phyloP scores from a whole-genome alignment of 306 rosid genomes.

The Canavalia gladiata region DNA sequence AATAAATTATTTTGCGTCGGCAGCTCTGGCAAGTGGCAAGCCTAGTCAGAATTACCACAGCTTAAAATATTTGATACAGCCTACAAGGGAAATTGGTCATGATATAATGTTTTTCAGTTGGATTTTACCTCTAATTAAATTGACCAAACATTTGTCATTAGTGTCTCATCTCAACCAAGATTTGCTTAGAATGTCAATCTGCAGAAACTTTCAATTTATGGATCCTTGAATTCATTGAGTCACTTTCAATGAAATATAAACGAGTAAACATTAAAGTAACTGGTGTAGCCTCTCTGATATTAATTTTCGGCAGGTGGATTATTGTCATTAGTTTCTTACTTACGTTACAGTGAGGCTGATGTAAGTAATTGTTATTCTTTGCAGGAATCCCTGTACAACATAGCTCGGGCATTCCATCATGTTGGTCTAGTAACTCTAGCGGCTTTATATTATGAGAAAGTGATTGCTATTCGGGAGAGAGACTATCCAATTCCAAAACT shows the following conservation, averaged over 20 bases:
- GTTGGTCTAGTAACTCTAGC: constrained; percentile 85
- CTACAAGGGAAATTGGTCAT: no score
- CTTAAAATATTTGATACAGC: no score
- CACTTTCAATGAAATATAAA: constrained; percentile 9
- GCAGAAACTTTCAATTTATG: background rate
- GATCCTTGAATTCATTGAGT: constrained; percentile 22
- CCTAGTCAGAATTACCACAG: no score
- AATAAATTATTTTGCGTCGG: no score
- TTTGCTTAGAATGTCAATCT: constrained; percentile 20
- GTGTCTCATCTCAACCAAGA: constrained; percentile 1
- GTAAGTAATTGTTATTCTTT: constrained; percentile 8
- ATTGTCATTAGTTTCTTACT: background rate
- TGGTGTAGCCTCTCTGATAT: background rate
- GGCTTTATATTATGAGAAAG: constrained; percentile 73
- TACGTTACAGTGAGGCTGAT: constrained; percentile 18
- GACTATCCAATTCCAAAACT: constrained; percentile 79
- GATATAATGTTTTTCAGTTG: no score
- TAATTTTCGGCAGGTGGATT: background rate
- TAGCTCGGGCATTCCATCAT: constrained; percentile 88
- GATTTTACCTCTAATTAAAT: background rate
- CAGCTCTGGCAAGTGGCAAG: no score
- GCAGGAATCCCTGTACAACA: constrained; percentile 85
- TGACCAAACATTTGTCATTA: background rate
- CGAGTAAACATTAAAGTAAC: background rate
- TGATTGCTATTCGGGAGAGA: constrained; percentile 66